These are phyloP conservation scores for Agaricus blazei DNA, from an alignment of 768 basidiomycete species.

Conservation along the genomic window DNA sequence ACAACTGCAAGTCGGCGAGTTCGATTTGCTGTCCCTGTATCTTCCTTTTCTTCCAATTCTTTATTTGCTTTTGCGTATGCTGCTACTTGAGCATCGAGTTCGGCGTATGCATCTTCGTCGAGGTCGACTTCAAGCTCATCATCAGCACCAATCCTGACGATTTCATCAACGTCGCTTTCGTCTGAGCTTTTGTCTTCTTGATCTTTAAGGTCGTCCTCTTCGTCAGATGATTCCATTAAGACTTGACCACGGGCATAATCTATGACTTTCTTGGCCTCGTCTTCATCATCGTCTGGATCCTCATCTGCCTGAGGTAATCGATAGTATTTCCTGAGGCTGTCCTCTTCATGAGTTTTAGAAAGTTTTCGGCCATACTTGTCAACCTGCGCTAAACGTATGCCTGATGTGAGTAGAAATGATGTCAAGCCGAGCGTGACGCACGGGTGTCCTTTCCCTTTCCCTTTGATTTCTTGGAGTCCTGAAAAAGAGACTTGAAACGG, in stretches of 20 bases:
- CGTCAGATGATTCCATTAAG: slow-evolving; percentile 83
- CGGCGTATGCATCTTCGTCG: slow-evolving; percentile 69
- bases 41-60: slow-evolving; percentile 37
- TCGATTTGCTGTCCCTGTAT: slow-evolving; percentile 29
- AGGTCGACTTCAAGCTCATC: slow-evolving; percentile 61
- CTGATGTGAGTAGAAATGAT: background rate
- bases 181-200: slow-evolving; percentile 25
- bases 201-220: slow-evolving; percentile 46
- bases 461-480: slow-evolving; percentile 38
- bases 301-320: slow-evolving; percentile 46
- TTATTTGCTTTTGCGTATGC: slow-evolving; percentile 50
- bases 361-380: slow-evolving; percentile 88
- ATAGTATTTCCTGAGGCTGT: slow-evolving; percentile 78
- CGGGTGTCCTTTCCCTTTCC: slow-evolving; percentile 18
- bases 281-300: slow-evolving; percentile 28
- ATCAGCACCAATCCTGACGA: slow-evolving; percentile 43
- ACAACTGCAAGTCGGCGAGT: slow-evolving; percentile 84
- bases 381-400: slow-evolving; percentile 43
- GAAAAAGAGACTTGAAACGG: slow-evolving; percentile 81
- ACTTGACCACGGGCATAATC: slow-evolving; percentile 92
- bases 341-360: slow-evolving; percentile 63
- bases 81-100: slow-evolving; percentile 70
- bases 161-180: slow-evolving; percentile 42
- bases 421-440: slow-evolving; percentile 13
- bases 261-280: slow-evolving; percentile 28